Evolutionary conservation across 148 eudicot genomes (phyloP).

Genomic region (Salicornia ramosissima): DNA sequence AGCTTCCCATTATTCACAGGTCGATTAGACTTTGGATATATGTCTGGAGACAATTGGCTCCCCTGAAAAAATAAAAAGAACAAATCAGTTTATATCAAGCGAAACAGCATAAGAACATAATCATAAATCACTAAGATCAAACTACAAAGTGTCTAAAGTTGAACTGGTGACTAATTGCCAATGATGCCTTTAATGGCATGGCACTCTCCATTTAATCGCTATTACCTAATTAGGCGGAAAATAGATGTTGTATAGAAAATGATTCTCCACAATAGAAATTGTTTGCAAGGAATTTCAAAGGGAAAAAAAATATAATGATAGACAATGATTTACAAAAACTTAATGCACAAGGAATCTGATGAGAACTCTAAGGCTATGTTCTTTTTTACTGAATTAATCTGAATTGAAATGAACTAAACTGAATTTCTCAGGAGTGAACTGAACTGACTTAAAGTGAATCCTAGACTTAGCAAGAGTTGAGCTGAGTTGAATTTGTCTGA

Average conservation of each 20-base stretch:
- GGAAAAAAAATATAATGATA: background rate
- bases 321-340: background rate
- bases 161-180: background rate
- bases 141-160: background rate
- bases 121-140: background rate
- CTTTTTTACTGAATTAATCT: no score
- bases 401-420: no score
- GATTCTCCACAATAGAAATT: background rate
- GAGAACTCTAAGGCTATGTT: background rate
- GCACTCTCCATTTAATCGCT: background rate
- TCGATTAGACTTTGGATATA: conserved; percentile 15
- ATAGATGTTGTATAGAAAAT: background rate
- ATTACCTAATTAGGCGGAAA: background rate
- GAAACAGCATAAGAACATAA: background rate
- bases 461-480: no score
- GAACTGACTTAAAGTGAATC: no score
- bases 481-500: no score
- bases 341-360: background rate
- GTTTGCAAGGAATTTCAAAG: background rate
- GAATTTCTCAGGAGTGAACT: no score
- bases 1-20: conserved; percentile 20
- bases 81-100: conserved; percentile 1
- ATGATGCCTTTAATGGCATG: background rate
- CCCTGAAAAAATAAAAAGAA: conserved; percentile 19
- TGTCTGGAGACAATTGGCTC: conserved; percentile 10